phyloP scores from a whole-genome alignment of 176 grass and related monocot genomes.

The Hordeum marinum region DNA sequence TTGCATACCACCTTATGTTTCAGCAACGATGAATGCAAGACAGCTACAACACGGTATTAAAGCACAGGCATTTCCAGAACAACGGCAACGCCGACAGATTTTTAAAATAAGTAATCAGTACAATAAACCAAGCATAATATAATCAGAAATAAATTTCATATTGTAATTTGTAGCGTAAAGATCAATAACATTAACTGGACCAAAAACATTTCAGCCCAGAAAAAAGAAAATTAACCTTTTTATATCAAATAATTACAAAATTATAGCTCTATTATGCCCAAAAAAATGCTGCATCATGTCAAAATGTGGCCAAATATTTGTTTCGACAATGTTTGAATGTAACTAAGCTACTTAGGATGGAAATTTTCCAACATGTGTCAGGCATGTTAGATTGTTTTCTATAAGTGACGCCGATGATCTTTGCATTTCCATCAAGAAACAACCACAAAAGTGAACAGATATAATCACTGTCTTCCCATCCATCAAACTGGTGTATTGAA shows the following conservation, averaged over 20 bases:
- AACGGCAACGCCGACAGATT: not conserved
- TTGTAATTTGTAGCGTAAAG: constrained; percentile 3
- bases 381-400: constrained; percentile 3
- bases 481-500: not conserved
- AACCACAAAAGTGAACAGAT: not conserved
- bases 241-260: not conserved
- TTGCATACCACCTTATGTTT: not conserved
- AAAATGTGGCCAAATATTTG: not conserved
- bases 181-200: not conserved
- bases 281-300: not conserved
- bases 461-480: not conserved
- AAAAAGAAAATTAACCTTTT: not conserved
- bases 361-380: not conserved
- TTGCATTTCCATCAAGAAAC: constrained; percentile 8
- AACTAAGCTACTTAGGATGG: not conserved
- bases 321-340: not conserved
- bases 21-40: not conserved
- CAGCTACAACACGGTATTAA: not conserved
- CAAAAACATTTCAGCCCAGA: not conserved
- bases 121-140: not conserved
- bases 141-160: not conserved
- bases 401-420: not conserved
- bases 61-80: not conserved
- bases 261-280: not conserved
- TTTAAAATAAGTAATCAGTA: not conserved